Percentiles rank a stretch among this genome's conserved stretches.
These are phyloP conservation scores for Fragilaria crotonensis DNA, from an alignment of 108 stramenopile species.

Conservation along the genomic window DNA sequence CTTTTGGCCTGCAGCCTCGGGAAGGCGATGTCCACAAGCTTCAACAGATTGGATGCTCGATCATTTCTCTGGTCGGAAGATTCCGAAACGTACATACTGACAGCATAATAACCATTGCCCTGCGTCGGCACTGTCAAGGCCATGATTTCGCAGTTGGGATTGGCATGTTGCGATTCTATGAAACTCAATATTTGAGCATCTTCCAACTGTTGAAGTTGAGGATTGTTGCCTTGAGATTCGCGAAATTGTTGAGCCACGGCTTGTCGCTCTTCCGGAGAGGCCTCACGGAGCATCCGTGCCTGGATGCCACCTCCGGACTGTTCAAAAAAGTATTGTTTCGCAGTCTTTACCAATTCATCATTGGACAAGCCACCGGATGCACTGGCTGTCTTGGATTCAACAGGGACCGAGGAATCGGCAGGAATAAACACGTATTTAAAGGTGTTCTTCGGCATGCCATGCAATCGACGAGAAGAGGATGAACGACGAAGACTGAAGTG, in stretches of 20 bases:
- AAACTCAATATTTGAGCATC: slow-evolving; percentile 47
- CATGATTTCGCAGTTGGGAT: slow-evolving; percentile 59
- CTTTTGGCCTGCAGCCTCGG: slow-evolving; percentile 14
- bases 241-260: slow-evolving; percentile 47
- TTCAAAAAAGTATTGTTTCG: slow-evolving; percentile 59
- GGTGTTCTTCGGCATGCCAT: no score
- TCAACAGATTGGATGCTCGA: slow-evolving; percentile 46
- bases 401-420: slow-evolving; percentile 35
- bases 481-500: no score
- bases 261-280: slow-evolving; percentile 44
- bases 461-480: no score
- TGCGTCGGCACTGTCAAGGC: slow-evolving; percentile 55
- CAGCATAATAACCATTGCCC: slow-evolving; percentile 43
- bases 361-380: slow-evolving; percentile 58
- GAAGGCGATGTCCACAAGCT: slow-evolving; percentile 54
- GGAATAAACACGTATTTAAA: slow-evolving; percentile 62
- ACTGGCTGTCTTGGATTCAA: slow-evolving; percentile 22
- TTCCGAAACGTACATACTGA: slow-evolving; percentile 64
- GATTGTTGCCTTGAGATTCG: slow-evolving; percentile 17
- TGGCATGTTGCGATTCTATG: slow-evolving; percentile 26
- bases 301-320: slow-evolving; percentile 28
- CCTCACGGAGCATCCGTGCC: slow-evolving; percentile 17
- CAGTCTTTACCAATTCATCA: slow-evolving; percentile 46
- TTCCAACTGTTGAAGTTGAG: slow-evolving; percentile 29
- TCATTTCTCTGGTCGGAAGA: slow-evolving; percentile 41